Conservation (phyloP, 345 rosid genomes). For the Euclidium syriacum region DNA sequence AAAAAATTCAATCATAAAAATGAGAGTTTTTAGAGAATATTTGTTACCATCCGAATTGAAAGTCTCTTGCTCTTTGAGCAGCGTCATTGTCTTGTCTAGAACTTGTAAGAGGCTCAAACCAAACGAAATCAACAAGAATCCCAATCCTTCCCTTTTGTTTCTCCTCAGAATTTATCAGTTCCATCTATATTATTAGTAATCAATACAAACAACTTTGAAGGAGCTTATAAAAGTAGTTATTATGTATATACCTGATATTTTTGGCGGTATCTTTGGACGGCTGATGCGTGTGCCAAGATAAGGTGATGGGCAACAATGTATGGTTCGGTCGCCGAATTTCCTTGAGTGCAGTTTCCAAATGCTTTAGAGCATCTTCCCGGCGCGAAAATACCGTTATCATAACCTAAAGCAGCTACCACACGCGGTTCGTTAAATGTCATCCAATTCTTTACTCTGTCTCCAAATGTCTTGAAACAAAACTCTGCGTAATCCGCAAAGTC, state of each 20-base stretch:
- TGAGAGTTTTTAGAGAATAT: background rate
- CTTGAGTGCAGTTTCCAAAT: conserved; percentile 73
- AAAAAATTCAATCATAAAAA: background rate
- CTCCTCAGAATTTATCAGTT: conserved; percentile 36
- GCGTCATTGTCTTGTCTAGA: conserved; percentile 77
- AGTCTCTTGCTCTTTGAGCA: conserved; percentile 96
- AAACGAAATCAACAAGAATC: conserved; percentile 82
- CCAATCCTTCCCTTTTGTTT: conserved; percentile 88
- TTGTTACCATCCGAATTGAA: conserved; percentile 95
- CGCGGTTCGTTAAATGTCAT: conserved; percentile 95
- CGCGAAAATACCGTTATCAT: conserved; percentile 76
- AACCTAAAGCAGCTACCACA: conserved; percentile 88
- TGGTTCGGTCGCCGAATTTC: conserved; percentile 89
- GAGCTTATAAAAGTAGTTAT: too few species aligned
- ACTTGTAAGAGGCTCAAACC: conserved; percentile 94
- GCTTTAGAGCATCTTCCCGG: conserved; percentile 88
- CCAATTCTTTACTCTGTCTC: conserved; percentile 95
- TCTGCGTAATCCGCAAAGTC: conserved; percentile 90
- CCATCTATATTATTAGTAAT: too few species aligned
- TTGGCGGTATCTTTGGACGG: conserved; percentile 75
- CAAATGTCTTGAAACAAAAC: conserved; percentile 80
- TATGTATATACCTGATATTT: conserved; percentile 60
- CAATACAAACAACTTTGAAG: too few species aligned
- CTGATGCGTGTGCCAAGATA: conserved; percentile 77
- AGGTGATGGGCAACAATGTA: conserved; percentile 83